Evolutionary conservation across 176 grass and related monocot species (phyloP).

Genomic region (Ananas comosus): DNA sequence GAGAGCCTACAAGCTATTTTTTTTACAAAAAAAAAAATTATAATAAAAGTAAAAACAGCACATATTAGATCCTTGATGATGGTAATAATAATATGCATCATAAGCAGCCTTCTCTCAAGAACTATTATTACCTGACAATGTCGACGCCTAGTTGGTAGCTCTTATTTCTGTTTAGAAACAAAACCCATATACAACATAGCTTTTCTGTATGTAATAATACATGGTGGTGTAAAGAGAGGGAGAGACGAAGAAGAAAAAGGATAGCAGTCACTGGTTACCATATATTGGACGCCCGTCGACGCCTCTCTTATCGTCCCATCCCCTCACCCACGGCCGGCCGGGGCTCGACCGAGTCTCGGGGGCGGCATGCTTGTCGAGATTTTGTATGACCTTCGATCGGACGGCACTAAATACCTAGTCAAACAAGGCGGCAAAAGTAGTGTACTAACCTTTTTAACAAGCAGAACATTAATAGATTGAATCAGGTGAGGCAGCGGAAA

Average conservation of each 20-base stretch:
- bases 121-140: no score
- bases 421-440: background rate
- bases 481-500: slow-evolving; percentile 1
- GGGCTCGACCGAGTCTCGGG: slow-evolving; percentile 64
- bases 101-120: no score
- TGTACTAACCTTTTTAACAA: no score
- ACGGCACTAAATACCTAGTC: slow-evolving; percentile 66
- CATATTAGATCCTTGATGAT: no score
- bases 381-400: slow-evolving; percentile 54
- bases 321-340: slow-evolving; percentile 84
- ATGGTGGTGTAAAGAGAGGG: background rate
- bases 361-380: slow-evolving; percentile 58
- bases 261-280: slow-evolving; percentile 68
- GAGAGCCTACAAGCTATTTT: no score
- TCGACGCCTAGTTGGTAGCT: no score
- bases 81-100: no score
- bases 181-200: no score
- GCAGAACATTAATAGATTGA: background rate
- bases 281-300: slow-evolving; percentile 49
- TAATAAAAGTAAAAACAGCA: no score
- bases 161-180: no score
- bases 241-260: no score
- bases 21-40: no score
- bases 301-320: slow-evolving; percentile 87
- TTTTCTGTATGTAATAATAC: slow-evolving; percentile 1